Evolutionary conservation across 768 basidiomycete species (phyloP).

Genomic region (Kwoniella sp.): DNA sequence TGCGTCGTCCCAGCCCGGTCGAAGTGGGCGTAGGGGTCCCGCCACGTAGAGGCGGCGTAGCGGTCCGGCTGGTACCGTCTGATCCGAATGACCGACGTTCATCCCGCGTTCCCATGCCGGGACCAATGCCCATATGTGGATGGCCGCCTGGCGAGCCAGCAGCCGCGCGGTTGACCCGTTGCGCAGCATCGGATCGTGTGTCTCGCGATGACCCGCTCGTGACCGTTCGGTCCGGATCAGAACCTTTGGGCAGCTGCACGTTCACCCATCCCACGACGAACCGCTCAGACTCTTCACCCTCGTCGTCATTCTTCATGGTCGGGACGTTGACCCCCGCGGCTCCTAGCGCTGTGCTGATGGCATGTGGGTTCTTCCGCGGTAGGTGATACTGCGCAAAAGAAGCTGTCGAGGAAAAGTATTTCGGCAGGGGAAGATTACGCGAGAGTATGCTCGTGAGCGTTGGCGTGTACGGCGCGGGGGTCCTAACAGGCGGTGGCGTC

Average conservation of each 20-base stretch:
- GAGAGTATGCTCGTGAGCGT: slow-evolving; percentile 33
- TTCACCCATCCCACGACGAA: slow-evolving; percentile 47
- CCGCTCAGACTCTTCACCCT: slow-evolving; percentile 34
- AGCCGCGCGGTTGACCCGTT: too few relatives aligned
- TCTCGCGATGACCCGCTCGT: too few relatives aligned
- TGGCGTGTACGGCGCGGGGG: slow-evolving; percentile 13
- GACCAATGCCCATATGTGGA: too few relatives aligned
- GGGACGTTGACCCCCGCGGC: slow-evolving; percentile 31
- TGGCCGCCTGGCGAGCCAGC: too few relatives aligned
- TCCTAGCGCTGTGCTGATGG: slow-evolving; percentile 25
- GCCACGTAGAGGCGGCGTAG: slow-evolving; percentile 4
- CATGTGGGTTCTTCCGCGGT: slow-evolving; percentile 45
- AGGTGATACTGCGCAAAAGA: slow-evolving; percentile 46
- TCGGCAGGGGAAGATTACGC: slow-evolving; percentile 47
- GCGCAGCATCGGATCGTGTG: too few relatives aligned
- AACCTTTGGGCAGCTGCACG: slow-evolving; percentile 25
- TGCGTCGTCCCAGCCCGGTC: too few relatives aligned
- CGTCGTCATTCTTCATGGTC: slow-evolving; percentile 19
- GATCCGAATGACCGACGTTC: slow-evolving; percentile 34
- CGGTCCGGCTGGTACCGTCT: slow-evolving; percentile 11
- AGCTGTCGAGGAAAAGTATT: slow-evolving; percentile 47
- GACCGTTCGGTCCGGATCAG: too few relatives aligned
- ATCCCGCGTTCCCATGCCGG: slow-evolving; percentile 20
- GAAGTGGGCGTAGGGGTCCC: neutral
- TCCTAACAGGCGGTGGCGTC: neutral